Conservation (phyloP, 805 yeast genomes). For the Schizosaccharomyces osmophilus region DNA sequence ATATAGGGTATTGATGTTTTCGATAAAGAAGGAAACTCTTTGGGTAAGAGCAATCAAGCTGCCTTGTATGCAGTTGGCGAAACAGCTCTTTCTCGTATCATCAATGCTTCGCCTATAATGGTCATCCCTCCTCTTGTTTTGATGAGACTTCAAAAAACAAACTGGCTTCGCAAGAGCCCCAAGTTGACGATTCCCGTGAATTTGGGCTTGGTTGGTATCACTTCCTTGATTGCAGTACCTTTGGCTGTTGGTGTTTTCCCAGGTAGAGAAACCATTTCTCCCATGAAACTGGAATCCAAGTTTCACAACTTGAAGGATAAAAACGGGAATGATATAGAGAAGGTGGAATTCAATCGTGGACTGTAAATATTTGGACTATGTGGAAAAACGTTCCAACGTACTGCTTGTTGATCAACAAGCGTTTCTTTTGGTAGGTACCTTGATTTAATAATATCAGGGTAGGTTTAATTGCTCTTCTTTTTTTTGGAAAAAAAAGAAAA, state of each 20-base stretch:
- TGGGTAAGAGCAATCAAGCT: conserved; percentile 60
- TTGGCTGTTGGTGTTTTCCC: conserved; percentile 93
- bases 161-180: conserved; percentile 3
- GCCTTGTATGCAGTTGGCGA: conserved; percentile 89
- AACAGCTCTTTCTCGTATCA: conserved; percentile 83
- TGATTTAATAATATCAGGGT: no score
- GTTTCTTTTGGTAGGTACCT: neutral
- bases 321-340: conserved; percentile 30
- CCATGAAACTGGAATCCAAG: conserved; percentile 35
- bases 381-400: no score
- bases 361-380: conserved; percentile 21
- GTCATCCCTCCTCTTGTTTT: conserved; percentile 77
- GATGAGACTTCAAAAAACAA: conserved; percentile 41
- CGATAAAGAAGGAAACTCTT: conserved; percentile 14
- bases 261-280: conserved; percentile 44
- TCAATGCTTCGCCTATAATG: conserved; percentile 94
- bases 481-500: no score
- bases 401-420: neutral
- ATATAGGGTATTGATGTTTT: conserved; percentile 17
- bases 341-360: conserved; percentile 80
- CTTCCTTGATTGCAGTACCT: conserved; percentile 73
- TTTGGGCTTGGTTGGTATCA: conserved; percentile 60
- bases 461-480: no score
- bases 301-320: conserved; percentile 37
- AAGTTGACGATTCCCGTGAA: conserved; percentile 51